Base-by-base conservation (phyloP, 495 filamentous ascomycete species). In the Bombardia bombarda region DNA sequence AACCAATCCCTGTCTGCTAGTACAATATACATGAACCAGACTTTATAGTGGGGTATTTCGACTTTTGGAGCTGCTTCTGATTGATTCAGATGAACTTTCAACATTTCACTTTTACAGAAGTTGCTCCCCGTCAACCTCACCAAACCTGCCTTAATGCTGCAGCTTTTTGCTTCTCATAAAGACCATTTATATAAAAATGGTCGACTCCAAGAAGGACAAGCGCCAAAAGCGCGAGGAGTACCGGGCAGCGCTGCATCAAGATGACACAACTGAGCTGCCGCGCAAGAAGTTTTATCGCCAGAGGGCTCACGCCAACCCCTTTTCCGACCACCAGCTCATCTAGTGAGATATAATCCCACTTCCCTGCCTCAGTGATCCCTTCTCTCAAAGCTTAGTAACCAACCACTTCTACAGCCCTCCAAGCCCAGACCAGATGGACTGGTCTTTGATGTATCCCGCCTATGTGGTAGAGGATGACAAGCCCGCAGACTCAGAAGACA, bases 281-380 rank as follows among this genome's bases (percentile, higher is more conserved):
- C 78, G 83, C 68, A 95, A 96, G 70, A 90, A 83, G 66, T 95
- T 90, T 70, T 98, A 95, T 63, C 78, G 92, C 37, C 92, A 98
- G 62, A 77, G 92, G 56, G 92, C 92, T 22, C 92, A 98, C 65
- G 93, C 92, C 35, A 98, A 98, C 70, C 87, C 88, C 8, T 97
- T 98, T 65, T 94, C 90, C 0, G 92, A 98, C 56, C 92, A 97
- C 65, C 60, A 74, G 12, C 72, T 98, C 57, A 72, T 68, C 46
- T 97, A 98, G 92, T 95, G 75, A 57, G 51, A 47, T 42, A 31
- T 2, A 22, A n/a, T n/a, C n/a, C n/a, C n/a, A n/a, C n/a, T 17
- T 34, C 17, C 21, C 20, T 7, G 18, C 24, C 13, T 30, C 19
- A 3, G 0, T 33, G 13, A 3, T n/a, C 16, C 12, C n/a, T 17